Evolutionary conservation across 371 early-diverging fungal species (phyloP).

Genomic region (Rhizopus microsporus): DNA sequence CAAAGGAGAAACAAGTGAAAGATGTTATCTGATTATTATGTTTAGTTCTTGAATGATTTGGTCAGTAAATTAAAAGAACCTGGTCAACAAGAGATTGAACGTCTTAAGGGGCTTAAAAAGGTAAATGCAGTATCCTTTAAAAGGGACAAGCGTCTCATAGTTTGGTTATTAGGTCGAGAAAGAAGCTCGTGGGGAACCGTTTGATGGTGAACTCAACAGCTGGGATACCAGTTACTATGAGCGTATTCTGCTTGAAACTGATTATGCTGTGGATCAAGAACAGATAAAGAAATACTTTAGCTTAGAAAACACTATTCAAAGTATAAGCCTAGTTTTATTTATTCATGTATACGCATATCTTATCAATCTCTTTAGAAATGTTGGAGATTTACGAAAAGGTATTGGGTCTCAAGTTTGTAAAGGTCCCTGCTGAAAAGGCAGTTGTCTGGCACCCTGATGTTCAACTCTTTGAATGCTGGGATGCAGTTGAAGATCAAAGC

Average conservation of each 20-base stretch:
- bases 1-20: neutral
- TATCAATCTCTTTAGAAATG: slow-evolving; percentile 49
- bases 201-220: slow-evolving; percentile 59
- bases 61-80: slow-evolving; percentile 54
- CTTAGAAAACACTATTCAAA: slow-evolving; percentile 51
- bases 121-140: slow-evolving; percentile 12
- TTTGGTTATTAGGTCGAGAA: neutral
- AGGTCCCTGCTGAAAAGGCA: slow-evolving; percentile 56
- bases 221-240: slow-evolving; percentile 84
- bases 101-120: slow-evolving; percentile 59
- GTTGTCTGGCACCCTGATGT: slow-evolving; percentile 76
- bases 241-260: slow-evolving; percentile 66
- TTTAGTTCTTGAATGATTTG: slow-evolving; percentile 70
- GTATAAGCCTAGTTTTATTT: slow-evolving; percentile 20
- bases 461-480: slow-evolving; percentile 67
- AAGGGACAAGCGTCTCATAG: neutral
- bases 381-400: slow-evolving; percentile 72
- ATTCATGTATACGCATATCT: neutral
- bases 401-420: slow-evolving; percentile 63
- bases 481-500: slow-evolving; percentile 51
- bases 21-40: neutral
- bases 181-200: slow-evolving; percentile 39
- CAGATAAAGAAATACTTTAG: slow-evolving; percentile 80
- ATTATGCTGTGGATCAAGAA: slow-evolving; percentile 76
- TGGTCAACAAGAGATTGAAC: slow-evolving; percentile 62